A percentile compares a stretch with the other conserved stretches of the same genome.
Evolutionary conservation across 768 basidiomycete genomes (phyloP).

Genomic region (Amanita inopinata): DNA sequence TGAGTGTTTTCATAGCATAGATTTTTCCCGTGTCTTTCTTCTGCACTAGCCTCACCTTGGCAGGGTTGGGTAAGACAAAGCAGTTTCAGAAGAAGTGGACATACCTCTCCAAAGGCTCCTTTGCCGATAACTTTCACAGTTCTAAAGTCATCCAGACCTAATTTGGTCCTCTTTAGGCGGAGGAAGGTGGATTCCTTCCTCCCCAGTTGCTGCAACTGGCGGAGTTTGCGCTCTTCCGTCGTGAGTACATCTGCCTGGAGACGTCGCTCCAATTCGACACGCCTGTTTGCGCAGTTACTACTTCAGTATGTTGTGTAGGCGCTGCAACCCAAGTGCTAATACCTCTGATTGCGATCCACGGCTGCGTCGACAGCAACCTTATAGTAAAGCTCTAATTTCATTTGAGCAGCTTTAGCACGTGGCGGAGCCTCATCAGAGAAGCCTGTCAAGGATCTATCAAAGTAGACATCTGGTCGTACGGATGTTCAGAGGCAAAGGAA

Average conservation of each 20-base stretch:
- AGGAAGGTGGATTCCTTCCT: conserved; percentile 86
- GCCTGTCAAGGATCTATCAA: conserved; percentile 66
- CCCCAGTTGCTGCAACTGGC: conserved; percentile 75
- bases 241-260: conserved; percentile 59
- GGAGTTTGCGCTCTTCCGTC: conserved; percentile 78
- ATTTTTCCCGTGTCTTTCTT: conserved; percentile 97
- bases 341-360: conserved; percentile 90
- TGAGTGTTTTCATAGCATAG: conserved; percentile 97
- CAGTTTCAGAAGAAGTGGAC: conserved; percentile 13
- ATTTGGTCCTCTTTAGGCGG: conserved; percentile 77
- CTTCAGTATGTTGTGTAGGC: background rate
- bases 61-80: conserved; percentile 9
- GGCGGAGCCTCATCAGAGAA: conserved; percentile 79
- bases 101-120: conserved; percentile 95
- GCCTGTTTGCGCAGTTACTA: conserved; percentile 35
- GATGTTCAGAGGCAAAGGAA: conserved; percentile 14
- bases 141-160: conserved; percentile 86
- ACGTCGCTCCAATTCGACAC: conserved; percentile 78
- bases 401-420: conserved; percentile 81
- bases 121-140: conserved; percentile 99
- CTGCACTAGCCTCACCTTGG: conserved; percentile 85
- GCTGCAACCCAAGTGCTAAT: conserved; percentile 11
- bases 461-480: conserved; percentile 67
- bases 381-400: conserved; percentile 95
- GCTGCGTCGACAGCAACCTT: conserved; percentile 95